Conservation (phyloP, 1,284 basidiomycete species). For the Mrakiaceae sp. region DNA sequence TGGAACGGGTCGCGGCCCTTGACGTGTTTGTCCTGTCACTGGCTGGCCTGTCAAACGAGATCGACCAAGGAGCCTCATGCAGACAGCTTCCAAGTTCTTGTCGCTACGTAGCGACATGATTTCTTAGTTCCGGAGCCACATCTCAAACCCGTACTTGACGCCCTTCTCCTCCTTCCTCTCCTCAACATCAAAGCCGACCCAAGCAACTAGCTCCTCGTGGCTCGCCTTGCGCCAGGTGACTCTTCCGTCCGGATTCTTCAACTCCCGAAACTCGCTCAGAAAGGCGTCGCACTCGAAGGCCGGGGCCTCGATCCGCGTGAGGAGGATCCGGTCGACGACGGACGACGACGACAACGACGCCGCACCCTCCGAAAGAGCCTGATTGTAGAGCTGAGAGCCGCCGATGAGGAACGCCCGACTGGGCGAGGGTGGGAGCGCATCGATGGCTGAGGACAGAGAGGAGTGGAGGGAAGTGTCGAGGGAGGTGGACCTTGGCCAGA, state of each 20-base stretch:
- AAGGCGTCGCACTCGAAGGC: constrained; percentile 77
- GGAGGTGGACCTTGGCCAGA: constrained; percentile 14
- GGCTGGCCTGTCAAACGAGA: too few relatives aligned
- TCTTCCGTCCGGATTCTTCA: constrained; percentile 19
- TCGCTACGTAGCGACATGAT: too few relatives aligned
- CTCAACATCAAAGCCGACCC: constrained; percentile 69
- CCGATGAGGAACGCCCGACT: constrained; percentile 67
- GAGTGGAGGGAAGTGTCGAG: constrained; percentile 23
- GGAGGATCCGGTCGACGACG: constrained; percentile 64
- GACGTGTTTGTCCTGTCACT: too few relatives aligned
- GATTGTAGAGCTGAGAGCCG: constrained; percentile 71
- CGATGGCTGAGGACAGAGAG: constrained; percentile 28
- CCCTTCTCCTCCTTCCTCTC: constrained; percentile 70
- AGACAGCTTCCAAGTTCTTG: too few relatives aligned
- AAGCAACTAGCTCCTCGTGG: constrained; percentile 53
- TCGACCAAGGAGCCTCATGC: too few relatives aligned
- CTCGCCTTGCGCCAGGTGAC: constrained; percentile 47
- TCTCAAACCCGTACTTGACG: constrained; percentile 75
- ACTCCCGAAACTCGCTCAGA: constrained; percentile 57
- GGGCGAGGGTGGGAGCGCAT: constrained; percentile 14
- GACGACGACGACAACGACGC: background rate
- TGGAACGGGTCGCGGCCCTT: too few relatives aligned
- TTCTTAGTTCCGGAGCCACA: constrained; percentile 49
- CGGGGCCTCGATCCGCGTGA: constrained; percentile 71
- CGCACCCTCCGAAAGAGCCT: constrained; percentile 40